These are phyloP conservation scores for Aspergillus fischeri DNA, from an alignment of 2,329 filamentous ascomycete genomes.

Conservation along the genomic window DNA sequence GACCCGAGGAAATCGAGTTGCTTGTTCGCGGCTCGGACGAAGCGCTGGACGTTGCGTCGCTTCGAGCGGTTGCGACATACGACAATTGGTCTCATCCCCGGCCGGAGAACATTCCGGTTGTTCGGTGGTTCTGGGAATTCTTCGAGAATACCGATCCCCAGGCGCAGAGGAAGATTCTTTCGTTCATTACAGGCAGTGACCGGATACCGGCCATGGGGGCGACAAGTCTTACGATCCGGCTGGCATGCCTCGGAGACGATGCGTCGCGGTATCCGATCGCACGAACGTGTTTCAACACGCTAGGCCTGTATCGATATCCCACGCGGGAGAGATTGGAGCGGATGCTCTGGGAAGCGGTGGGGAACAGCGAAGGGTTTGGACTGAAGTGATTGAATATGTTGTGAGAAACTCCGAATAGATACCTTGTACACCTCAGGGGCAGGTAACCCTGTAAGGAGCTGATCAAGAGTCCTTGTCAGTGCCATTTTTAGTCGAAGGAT, in stretches of 20 bases:
- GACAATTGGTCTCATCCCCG: conserved; percentile 66
- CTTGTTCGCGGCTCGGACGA: conserved; percentile 83
- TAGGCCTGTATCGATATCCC: conserved; percentile 71
- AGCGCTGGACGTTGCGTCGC: conserved; percentile 68
- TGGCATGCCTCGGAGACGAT: conserved; percentile 73
- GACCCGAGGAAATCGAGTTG: conserved; percentile 87
- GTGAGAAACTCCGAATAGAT: neutral
- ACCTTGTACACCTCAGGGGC: neutral
- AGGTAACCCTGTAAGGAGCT: conserved; percentile 7
- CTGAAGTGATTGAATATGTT: conserved; percentile 51
- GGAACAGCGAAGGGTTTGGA: conserved; percentile 87
- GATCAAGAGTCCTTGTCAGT: neutral
- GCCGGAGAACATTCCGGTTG: conserved; percentile 60
- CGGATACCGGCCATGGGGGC: conserved; percentile 85
- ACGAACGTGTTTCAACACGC: conserved; percentile 84
- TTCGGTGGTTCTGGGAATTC: conserved; percentile 85
- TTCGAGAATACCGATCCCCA: conserved; percentile 62
- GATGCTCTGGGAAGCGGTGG: conserved; percentile 80
- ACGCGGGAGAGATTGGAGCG: conserved; percentile 63
- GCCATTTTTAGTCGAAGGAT: neutral
- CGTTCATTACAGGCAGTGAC: conserved; percentile 87
- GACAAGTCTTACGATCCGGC: conserved; percentile 70
- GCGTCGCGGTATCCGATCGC: conserved; percentile 74
- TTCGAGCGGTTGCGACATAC: conserved; percentile 74
- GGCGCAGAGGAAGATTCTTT: conserved; percentile 73